phyloP scores from a whole-genome alignment of 2,329 filamentous ascomycete species.

The Venturia pyrina region DNA sequence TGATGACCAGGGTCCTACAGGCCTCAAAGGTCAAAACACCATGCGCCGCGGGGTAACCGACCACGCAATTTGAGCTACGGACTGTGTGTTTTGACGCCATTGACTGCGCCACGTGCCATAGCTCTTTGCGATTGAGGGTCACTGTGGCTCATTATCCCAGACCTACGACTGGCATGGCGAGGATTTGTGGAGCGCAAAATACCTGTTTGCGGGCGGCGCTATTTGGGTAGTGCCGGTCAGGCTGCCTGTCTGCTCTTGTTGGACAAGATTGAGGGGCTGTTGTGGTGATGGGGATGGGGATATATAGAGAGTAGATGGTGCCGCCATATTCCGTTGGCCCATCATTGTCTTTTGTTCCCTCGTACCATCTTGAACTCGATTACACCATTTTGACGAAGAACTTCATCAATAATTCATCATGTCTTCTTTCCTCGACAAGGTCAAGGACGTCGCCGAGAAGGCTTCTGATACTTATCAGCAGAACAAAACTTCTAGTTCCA shows the following conservation, averaged over 20 bases:
- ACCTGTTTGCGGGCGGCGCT: not conserved
- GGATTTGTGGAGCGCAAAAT: not conserved
- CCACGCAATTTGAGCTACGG: too few relatives aligned
- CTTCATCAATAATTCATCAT: not conserved
- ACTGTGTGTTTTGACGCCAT: not conserved
- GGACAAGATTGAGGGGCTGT: not conserved
- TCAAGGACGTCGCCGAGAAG: not conserved
- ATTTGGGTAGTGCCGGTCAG: not conserved
- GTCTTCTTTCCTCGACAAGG: not conserved
- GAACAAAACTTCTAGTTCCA: not conserved
- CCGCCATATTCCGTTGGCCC: not conserved
- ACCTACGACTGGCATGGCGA: not conserved
- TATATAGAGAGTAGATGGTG: not conserved
- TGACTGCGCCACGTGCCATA: conserved; percentile 1
- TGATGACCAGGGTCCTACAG: not conserved
- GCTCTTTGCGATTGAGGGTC: not conserved
- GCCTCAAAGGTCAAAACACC: not conserved
- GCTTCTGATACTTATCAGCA: not conserved
- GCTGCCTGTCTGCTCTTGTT: not conserved
- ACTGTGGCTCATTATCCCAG: not conserved
- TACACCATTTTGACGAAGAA: not conserved
- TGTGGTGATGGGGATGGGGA: not conserved
- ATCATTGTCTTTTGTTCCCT: not conserved
- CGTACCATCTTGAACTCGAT: not conserved
- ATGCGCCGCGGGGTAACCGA: not conserved